Percentiles rank a stretch among this genome's conserved stretches.
Evolutionary conservation across 352 stramenopile species (phyloP).

Genomic region (Thalassiosira livingstoniorum): DNA sequence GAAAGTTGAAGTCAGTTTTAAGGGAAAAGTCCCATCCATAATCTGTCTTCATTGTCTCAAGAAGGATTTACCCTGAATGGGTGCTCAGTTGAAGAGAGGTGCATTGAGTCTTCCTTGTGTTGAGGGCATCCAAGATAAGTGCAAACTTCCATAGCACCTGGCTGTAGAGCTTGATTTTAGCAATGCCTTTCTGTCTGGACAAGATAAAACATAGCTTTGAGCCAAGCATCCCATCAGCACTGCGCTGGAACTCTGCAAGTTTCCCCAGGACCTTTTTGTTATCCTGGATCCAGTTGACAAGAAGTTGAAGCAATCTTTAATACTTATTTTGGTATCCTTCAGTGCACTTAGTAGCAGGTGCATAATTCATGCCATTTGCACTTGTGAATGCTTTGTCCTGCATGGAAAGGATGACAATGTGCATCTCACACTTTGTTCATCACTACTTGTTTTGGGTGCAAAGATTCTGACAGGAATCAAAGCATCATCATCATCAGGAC

Average conservation of each 20-base stretch:
- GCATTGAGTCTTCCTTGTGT: background rate
- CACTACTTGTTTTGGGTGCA: too few species aligned
- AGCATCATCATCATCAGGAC: too few species aligned
- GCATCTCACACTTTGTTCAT: background rate
- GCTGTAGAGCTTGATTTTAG: background rate
- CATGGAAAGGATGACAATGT: background rate
- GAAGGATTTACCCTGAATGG: background rate
- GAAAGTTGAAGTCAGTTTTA: background rate
- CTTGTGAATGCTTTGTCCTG: background rate
- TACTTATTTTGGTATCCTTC: background rate
- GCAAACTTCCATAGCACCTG: background rate
- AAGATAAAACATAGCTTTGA: background rate
- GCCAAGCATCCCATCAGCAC: background rate
- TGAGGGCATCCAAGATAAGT: background rate
- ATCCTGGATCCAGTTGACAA: background rate
- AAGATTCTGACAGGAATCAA: too few species aligned
- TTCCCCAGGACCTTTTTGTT: background rate
- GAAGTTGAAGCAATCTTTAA: background rate
- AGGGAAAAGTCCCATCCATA: background rate
- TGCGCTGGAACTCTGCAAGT: background rate
- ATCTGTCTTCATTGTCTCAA: background rate
- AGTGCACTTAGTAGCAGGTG: background rate
- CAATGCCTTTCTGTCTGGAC: background rate
- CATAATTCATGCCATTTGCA: background rate
- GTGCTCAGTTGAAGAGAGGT: background rate